phyloP scores from a whole-genome alignment of 2,329 filamentous ascomycete genomes.

The Zalaria obscura region DNA sequence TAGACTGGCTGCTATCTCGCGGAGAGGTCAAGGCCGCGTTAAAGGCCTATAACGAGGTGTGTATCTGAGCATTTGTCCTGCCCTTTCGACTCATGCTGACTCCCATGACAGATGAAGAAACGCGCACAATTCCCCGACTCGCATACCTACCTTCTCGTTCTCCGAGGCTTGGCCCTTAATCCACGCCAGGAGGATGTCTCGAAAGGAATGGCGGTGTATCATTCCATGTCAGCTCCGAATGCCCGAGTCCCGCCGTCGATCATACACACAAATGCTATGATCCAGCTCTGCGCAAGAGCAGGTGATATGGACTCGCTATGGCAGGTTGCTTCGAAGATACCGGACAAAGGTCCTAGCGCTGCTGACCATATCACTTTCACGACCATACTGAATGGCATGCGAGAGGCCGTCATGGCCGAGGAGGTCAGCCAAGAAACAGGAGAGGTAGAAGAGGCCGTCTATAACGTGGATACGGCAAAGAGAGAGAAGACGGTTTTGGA shows the following conservation, averaged over 20 bases:
- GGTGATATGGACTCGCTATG: constrained; percentile 70
- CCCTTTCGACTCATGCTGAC: constrained; percentile 1
- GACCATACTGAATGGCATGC: constrained; percentile 67
- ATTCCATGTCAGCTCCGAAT: constrained; percentile 52
- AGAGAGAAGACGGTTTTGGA: constrained; percentile 42
- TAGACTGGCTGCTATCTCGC: constrained; percentile 54
- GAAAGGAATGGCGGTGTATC: constrained; percentile 63
- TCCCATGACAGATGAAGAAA: constrained; percentile 71
- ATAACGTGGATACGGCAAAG: constrained; percentile 13
- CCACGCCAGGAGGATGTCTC: constrained; percentile 45
- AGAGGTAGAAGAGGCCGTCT: constrained; percentile 13
- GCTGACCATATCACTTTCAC: constrained; percentile 67
- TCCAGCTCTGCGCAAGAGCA: constrained; percentile 65
- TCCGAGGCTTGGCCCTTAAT: constrained; percentile 57
- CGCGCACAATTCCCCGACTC: constrained; percentile 65
- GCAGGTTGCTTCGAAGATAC: constrained; percentile 57
- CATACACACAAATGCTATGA: constrained; percentile 77
- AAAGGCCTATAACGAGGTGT: constrained; percentile 77
- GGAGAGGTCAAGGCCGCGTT: constrained; percentile 50
- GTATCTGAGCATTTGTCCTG: constrained; percentile 7
- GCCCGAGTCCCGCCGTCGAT: constrained; percentile 55
- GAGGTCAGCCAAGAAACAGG: constrained; percentile 9
- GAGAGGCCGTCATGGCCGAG: constrained; percentile 23
- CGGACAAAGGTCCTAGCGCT: constrained; percentile 45
- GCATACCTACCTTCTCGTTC: constrained; percentile 71